Conservation (phyloP, 2,329 filamentous ascomycete species). For the Chrysoporthe cubensis region DNA sequence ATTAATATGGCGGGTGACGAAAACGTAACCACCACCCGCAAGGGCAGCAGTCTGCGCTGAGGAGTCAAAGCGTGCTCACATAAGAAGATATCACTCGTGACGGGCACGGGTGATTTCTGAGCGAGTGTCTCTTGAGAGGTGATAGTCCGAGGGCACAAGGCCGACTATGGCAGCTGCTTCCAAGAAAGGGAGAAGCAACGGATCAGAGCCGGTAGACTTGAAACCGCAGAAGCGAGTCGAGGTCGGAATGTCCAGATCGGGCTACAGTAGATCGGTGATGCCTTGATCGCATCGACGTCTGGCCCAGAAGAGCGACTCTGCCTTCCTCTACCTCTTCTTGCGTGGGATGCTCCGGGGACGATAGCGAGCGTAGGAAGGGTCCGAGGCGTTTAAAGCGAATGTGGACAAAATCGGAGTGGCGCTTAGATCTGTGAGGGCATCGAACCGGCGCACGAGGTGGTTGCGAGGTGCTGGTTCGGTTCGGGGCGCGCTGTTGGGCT, state of each 20-base stretch:
- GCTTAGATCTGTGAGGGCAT: slow-evolving; percentile 22
- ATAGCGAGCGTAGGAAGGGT: slow-evolving; percentile 45
- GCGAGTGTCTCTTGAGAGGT: slow-evolving; percentile 16
- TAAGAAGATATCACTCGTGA: slow-evolving; percentile 25
- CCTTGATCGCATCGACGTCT: slow-evolving; percentile 1
- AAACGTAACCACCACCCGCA: background rate
- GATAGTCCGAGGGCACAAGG: slow-evolving; percentile 1
- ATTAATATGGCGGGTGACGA: slow-evolving; percentile 26
- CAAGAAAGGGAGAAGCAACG: background rate
- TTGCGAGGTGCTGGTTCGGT: background rate
- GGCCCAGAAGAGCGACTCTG: background rate
- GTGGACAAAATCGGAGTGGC: slow-evolving; percentile 31
- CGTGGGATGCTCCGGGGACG: slow-evolving; percentile 27
- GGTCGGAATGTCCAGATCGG: background rate
- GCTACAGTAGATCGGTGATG: background rate
- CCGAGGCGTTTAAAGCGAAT: slow-evolving; percentile 32
- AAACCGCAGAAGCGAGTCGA: slow-evolving; percentile 15
- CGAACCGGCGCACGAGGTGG: slow-evolving; percentile 9
- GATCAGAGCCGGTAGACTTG: slow-evolving; percentile 23
- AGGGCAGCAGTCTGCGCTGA: too few species aligned
- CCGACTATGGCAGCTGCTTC: background rate
- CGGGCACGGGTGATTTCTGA: slow-evolving; percentile 13
- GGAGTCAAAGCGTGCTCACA: slow-evolving; percentile 3
- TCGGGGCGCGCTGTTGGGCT: background rate
- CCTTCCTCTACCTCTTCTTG: slow-evolving; percentile 28